Conservation (phyloP, 2,329 filamentous ascomycete genomes). For the Calonectria crousiana region DNA sequence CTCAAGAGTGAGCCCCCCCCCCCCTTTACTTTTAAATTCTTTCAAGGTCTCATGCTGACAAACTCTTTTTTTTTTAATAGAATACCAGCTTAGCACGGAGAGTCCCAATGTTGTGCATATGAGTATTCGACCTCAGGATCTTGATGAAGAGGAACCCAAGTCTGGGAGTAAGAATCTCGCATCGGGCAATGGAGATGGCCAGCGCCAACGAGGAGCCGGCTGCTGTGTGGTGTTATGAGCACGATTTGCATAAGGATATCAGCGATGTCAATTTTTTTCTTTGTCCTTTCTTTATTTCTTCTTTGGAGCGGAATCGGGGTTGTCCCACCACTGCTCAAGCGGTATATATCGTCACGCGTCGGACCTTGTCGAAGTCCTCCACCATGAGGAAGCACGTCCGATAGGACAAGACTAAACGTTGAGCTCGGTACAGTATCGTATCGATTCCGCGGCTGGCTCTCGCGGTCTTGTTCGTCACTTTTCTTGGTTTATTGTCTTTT, state of each 20-base stretch:
- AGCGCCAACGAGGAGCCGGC: constrained; percentile 55
- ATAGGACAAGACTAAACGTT: constrained; percentile 11
- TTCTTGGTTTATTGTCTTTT: constrained; percentile 39
- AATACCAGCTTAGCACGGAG: constrained; percentile 82
- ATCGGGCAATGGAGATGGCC: constrained; percentile 56
- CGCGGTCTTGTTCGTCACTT: constrained; percentile 36
- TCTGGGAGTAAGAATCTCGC: constrained; percentile 67
- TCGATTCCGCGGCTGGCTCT: constrained; percentile 16
- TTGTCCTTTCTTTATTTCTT: background rate
- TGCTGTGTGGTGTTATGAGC: constrained; percentile 67
- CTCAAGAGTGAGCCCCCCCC: constrained; percentile 76
- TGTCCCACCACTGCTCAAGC: constrained; percentile 14
- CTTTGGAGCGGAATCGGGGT: constrained; percentile 10
- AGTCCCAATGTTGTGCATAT: constrained; percentile 91
- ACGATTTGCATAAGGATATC: constrained; percentile 12
- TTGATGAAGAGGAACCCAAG: constrained; percentile 84
- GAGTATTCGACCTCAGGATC: constrained; percentile 88
- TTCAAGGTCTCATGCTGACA: constrained; percentile 12
- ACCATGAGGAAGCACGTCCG: constrained; percentile 10
- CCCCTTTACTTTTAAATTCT: background rate
- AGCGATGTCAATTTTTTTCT: constrained; percentile 16
- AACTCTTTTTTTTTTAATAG: no score
- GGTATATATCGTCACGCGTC: constrained; percentile 16
- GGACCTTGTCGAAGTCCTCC: constrained; percentile 14
- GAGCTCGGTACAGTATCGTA: constrained; percentile 2